Evolutionary conservation across 495 filamentous ascomycete genomes (phyloP).

Genomic region (Emericellopsis terricola): DNA sequence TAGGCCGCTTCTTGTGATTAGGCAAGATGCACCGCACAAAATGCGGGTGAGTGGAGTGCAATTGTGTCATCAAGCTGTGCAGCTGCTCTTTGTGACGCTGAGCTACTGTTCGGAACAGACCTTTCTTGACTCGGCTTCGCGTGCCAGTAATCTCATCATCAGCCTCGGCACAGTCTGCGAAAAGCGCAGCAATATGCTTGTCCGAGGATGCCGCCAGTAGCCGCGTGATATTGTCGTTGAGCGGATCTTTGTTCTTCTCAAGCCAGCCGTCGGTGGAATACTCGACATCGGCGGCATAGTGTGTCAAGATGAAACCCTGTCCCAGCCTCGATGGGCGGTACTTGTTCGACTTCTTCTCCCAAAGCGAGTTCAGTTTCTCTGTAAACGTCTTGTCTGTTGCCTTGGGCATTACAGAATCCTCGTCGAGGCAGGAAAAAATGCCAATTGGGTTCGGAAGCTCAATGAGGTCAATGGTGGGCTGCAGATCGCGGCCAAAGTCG

Average conservation of each 20-base stretch:
- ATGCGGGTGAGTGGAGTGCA: conserved; percentile 92
- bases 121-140: conserved; percentile 86
- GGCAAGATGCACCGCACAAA: conserved; percentile 97
- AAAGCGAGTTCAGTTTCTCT: conserved; percentile 88
- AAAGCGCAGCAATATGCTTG: conserved; percentile 67
- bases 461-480: conserved; percentile 96
- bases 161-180: conserved; percentile 66
- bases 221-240: conserved; percentile 91
- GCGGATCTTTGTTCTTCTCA: conserved; percentile 97
- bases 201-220: conserved; percentile 70
- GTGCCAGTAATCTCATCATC: conserved; percentile 45
- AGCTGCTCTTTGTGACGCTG: conserved; percentile 97
- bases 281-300: conserved; percentile 96
- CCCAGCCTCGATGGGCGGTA: conserved; percentile 75
- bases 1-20: conserved; percentile 96
- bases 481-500: conserved; percentile 92
- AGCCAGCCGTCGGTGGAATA: conserved; percentile 92
- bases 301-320: conserved; percentile 94
- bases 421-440: conserved; percentile 96
- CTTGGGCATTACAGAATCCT: conserved; percentile 98
- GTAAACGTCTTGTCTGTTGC: conserved; percentile 94
- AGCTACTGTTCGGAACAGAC: conserved; percentile 90
- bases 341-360: conserved; percentile 90
- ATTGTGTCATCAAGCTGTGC: conserved; percentile 83
- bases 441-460: conserved; percentile 93